Percentiles rank a stretch among this genome's conserved stretches.
Conservation (phyloP, 1,139 yeast genomes). For the Saccharomyces hybrid region DNA sequence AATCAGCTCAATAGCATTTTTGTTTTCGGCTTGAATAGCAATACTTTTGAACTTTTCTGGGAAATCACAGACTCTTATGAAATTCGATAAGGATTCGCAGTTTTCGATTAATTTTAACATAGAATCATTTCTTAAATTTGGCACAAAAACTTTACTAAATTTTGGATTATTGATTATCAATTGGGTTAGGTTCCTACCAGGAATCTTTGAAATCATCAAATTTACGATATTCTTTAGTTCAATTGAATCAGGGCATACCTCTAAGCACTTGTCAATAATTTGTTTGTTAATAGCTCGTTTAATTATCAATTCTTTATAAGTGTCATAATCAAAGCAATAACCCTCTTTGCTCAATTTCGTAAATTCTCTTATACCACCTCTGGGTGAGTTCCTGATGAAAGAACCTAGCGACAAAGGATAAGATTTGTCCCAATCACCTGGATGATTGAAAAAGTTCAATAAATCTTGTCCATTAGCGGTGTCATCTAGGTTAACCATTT, state of each 20-base stretch:
- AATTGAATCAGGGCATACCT: slow-evolving; percentile 17
- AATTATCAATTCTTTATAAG: slow-evolving; percentile 23
- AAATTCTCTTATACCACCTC: slow-evolving; percentile 24
- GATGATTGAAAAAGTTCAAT: slow-evolving; percentile 21
- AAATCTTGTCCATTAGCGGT: slow-evolving; percentile 17
- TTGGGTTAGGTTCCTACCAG: slow-evolving; percentile 11
- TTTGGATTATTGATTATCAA: slow-evolving; percentile 13
- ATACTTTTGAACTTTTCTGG: slow-evolving; percentile 26
- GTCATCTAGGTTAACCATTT: slow-evolving; percentile 12
- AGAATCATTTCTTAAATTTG: slow-evolving; percentile 21
- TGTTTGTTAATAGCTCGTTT: slow-evolving; percentile 15
- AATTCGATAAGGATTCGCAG: slow-evolving; percentile 12
- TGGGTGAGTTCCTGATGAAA: slow-evolving; percentile 20
- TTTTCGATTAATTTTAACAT: slow-evolving; percentile 9
- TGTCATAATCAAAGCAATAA: slow-evolving; percentile 29
- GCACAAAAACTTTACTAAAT: slow-evolving; percentile 15
- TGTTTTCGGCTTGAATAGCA: slow-evolving; percentile 24
- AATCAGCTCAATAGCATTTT: slow-evolving; percentile 18
- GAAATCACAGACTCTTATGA: slow-evolving; percentile 18
- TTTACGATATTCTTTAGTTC: slow-evolving; percentile 20
- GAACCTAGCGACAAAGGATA: slow-evolving; percentile 28
- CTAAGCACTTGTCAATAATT: slow-evolving; percentile 17
- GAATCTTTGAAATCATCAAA: slow-evolving; percentile 15
- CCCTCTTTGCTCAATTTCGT: slow-evolving; percentile 22
- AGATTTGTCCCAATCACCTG: slow-evolving; percentile 31